Evolutionary conservation across 805 yeast genomes (phyloP), one percentile per base, ranked within the genome.

Genomic region (Saccharomyces paradoxus): DNA sequence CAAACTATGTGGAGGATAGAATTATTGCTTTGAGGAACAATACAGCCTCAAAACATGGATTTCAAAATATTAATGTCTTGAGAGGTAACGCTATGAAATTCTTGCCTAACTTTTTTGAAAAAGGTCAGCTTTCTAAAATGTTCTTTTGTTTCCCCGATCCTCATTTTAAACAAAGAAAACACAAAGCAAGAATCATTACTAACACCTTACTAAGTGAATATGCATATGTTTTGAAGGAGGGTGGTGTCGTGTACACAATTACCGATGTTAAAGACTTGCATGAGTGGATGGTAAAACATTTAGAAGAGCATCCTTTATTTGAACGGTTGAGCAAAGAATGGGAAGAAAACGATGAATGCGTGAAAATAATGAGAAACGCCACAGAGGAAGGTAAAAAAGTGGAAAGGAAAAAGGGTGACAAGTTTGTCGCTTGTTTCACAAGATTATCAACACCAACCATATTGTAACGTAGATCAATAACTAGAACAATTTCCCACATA

Each of bases 81-180:
- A 80, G 99, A 69, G 98, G 95, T 21, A 94, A 94, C 67, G 94
- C 98, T 37, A 94, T 94, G 99, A 94, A 94, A 71, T 94, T 94
- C 66, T 73, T 90, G 58, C 98, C 99, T 24, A 94, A 94, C 70
- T 94, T 94, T 70, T 94, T 94, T 74, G 75, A 78, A 55, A 86
- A 86, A 70, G 83, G 83, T 6, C 97, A 90, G 68, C 74, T 91
- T 51, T 81, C 85, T 32, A 94, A 92, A 76, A 88, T 94, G 81
- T 94, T 94, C 74, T 94, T 94, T 75, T 94, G 99, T 71, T 94
- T 94, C 80, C 99, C 99, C n/a, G 99, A 94, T 71, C 99, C 99
- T 7, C 99, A 94, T 71, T 94, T 94, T 77, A 94, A 94, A 70
- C 96, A 89, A 71, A 80, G 98, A 67, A 94, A 94, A 69, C 99